Conservation (phyloP, 2,329 filamentous ascomycete genomes). For the Botryosphaeria dothidea region DNA sequence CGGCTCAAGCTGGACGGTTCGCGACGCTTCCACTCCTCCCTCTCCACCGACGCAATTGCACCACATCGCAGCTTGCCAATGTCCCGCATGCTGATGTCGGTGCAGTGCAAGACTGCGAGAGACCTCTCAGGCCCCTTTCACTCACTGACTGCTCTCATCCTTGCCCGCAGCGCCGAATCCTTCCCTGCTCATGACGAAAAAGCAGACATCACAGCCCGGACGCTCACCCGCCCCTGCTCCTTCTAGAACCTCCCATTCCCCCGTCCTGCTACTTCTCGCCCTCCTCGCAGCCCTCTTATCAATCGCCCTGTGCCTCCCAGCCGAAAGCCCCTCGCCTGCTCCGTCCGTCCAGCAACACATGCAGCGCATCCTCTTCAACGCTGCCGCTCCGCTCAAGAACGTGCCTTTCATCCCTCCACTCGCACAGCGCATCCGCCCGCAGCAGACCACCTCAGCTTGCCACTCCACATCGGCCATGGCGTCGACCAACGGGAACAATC, state of each 20-base stretch:
- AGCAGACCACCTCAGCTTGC: neutral
- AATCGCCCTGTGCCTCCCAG: neutral
- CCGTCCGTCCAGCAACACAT: neutral
- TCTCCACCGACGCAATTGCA: neutral
- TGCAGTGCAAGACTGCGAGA: neutral
- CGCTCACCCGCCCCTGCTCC: neutral
- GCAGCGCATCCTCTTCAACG: neutral
- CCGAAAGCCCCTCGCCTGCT: neutral
- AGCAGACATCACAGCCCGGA: neutral
- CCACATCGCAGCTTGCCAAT: neutral
- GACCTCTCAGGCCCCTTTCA: neutral
- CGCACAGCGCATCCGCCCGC: neutral
- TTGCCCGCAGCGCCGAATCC: neutral
- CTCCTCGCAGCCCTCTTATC: neutral
- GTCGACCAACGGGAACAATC: neutral
- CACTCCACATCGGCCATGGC: neutral
- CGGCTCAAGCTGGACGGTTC: neutral
- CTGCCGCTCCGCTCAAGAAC: neutral
- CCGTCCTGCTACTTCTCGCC: neutral
- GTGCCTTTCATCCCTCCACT: neutral
- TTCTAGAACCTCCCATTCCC: conserved; percentile 10
- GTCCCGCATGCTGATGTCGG: neutral
- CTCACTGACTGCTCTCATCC: neutral
- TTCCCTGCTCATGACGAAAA: neutral
- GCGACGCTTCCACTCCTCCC: neutral